These are phyloP conservation scores for Gamarada debralockiae DNA, from an alignment of 495 filamentous ascomycete species.

Conservation along the genomic window DNA sequence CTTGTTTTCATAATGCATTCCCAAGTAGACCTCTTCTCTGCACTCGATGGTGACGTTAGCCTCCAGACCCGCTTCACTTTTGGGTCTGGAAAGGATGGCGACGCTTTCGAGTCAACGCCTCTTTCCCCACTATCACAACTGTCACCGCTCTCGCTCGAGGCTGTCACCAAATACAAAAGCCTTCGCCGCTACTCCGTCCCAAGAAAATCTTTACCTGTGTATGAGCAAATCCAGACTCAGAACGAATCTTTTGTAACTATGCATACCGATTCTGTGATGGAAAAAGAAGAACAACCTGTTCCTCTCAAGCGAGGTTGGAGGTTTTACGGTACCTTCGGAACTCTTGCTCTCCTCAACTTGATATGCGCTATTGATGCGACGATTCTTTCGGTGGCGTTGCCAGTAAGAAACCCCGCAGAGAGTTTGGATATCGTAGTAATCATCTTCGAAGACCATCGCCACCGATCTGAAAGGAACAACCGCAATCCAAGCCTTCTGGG, in stretches of 20 bases:
- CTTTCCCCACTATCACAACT: background rate
- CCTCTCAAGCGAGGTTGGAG: slow-evolving; percentile 1
- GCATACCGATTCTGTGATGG: background rate
- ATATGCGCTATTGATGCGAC: slow-evolving; percentile 22
- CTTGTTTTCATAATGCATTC: background rate
- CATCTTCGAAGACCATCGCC: slow-evolving; percentile 21
- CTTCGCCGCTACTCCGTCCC: too few relatives aligned
- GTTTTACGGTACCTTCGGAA: slow-evolving; percentile 14
- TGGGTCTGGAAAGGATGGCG: background rate
- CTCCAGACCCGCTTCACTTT: background rate
- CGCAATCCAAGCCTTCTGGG: slow-evolving; percentile 57
- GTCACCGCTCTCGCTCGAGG: background rate
- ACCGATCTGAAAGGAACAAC: slow-evolving; percentile 38
- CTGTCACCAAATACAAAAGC: too few relatives aligned
- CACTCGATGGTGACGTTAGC: background rate
- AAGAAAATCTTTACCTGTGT: too few relatives aligned
- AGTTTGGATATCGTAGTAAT: background rate
- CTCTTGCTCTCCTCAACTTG: slow-evolving; percentile 16
- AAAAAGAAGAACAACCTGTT: background rate
- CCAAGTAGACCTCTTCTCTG: background rate
- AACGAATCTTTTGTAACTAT: background rate
- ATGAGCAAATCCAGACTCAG: too few relatives aligned
- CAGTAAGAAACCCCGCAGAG: slow-evolving; percentile 4
- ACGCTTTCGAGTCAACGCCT: background rate
- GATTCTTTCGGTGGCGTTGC: slow-evolving; percentile 15